These are phyloP conservation scores for Calcarisporium arbuscula DNA, from an alignment of 2,329 filamentous ascomycete species.

Conservation along the genomic window DNA sequence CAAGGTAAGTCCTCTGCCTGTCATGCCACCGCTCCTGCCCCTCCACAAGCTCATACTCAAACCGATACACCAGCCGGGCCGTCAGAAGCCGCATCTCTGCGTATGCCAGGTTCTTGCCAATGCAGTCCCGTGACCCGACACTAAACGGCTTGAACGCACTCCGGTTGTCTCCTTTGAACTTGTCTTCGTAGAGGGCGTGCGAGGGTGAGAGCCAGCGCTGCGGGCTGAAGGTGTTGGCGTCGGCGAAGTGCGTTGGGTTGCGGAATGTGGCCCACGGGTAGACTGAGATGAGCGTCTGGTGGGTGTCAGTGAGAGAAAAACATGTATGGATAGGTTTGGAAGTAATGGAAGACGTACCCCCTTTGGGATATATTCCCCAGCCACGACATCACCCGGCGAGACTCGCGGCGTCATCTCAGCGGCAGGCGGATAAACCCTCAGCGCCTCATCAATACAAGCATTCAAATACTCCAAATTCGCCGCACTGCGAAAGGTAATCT, in stretches of 20 bases:
- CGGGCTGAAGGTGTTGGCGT: constrained; percentile 38
- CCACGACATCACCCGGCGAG: constrained; percentile 25
- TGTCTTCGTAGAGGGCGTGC: constrained; percentile 23
- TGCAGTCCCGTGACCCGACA: constrained; percentile 31
- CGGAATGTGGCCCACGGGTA: constrained; percentile 38
- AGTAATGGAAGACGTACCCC: constrained; percentile 18
- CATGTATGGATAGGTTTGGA: background rate
- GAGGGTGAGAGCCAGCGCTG: constrained; percentile 34
- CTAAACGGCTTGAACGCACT: constrained; percentile 30
- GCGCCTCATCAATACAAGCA: constrained; percentile 33
- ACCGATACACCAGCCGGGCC: constrained; percentile 36
- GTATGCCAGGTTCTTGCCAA: constrained; percentile 35
- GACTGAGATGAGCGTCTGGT: constrained; percentile 34
- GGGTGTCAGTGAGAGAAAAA: background rate
- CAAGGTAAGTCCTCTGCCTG: constrained; percentile 11
- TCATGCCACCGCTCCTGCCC: constrained; percentile 15
- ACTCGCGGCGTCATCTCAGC: constrained; percentile 21
- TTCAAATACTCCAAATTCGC: constrained; percentile 26
- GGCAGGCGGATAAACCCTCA: constrained; percentile 32
- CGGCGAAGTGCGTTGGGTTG: constrained; percentile 34
- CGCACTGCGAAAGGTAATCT: constrained; percentile 30
- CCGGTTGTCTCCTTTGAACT: constrained; percentile 32
- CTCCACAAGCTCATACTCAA: constrained; percentile 32
- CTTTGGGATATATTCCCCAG: constrained; percentile 25
- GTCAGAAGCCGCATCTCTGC: constrained; percentile 42